phyloP scores from a whole-genome alignment of 2,329 filamentous ascomycete genomes.

The Ophiocordyceps unilateralis region DNA sequence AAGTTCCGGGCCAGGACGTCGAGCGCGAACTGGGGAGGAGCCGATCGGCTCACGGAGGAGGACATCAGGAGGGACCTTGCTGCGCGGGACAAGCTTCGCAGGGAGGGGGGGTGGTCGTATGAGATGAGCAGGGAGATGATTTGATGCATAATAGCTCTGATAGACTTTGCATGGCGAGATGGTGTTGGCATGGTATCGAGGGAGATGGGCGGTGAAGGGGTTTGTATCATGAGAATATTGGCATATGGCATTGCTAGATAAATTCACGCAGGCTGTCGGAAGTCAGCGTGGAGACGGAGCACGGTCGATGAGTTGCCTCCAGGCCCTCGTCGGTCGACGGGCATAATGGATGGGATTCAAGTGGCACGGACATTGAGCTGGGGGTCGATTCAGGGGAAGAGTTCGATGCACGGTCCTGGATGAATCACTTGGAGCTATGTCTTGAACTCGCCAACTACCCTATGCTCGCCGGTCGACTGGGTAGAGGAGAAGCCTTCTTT shows the following conservation, averaged over 20 bases:
- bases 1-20: constrained; percentile 83
- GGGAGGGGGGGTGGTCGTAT: constrained; percentile 76
- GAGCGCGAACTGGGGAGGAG: constrained; percentile 82
- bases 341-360: too few species aligned
- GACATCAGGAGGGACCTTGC: constrained; percentile 69
- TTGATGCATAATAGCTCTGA: constrained; percentile 8
- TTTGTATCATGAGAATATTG: neutral
- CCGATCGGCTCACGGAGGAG: constrained; percentile 71
- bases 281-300: neutral
- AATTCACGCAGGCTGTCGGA: neutral
- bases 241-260: neutral
- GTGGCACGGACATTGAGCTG: too few species aligned
- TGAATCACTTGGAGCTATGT: too few species aligned
- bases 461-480: too few species aligned
- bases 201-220: neutral
- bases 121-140: constrained; percentile 32
- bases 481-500: too few species aligned
- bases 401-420: too few species aligned
- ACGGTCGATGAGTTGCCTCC: neutral
- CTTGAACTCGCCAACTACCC: too few species aligned
- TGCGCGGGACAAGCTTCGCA: constrained; percentile 59
- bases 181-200: neutral
- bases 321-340: neutral
- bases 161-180: neutral
- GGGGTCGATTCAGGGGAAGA: too few species aligned